Conservation (phyloP, 2,329 filamentous ascomycete genomes). For the Calonectria ilicicola region DNA sequence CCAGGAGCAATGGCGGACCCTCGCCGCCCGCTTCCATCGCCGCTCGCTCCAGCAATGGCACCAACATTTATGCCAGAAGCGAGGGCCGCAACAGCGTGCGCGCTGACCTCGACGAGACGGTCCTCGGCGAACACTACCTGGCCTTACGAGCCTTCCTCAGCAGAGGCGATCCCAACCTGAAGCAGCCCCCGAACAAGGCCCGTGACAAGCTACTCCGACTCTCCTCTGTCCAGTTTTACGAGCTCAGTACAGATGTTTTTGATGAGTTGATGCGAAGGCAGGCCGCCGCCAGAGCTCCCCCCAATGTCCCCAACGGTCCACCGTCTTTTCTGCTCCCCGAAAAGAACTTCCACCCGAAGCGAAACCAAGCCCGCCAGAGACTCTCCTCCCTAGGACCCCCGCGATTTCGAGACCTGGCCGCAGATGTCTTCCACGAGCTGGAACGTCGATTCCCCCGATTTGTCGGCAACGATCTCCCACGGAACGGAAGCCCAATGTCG, state of each 20-base stretch:
- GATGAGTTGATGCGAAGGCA: slow-evolving; percentile 94
- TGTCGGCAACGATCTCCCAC: slow-evolving; percentile 74
- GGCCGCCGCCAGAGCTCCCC: slow-evolving; percentile 68
- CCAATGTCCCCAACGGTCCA: slow-evolving; percentile 65
- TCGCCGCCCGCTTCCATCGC: slow-evolving; percentile 92
- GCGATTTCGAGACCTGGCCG: slow-evolving; percentile 90
- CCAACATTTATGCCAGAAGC: slow-evolving; percentile 73
- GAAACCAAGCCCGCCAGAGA: slow-evolving; percentile 97
- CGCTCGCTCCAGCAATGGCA: slow-evolving; percentile 85
- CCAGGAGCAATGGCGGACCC: slow-evolving; percentile 71
- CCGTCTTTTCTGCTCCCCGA: slow-evolving; percentile 86
- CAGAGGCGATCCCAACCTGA: slow-evolving; percentile 80
- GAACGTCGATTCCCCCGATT: slow-evolving; percentile 92
- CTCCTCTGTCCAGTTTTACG: slow-evolving; percentile 93
- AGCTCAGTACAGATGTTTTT: slow-evolving; percentile 97
- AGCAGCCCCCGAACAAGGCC: slow-evolving; percentile 85
- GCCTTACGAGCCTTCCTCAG: slow-evolving; percentile 83
- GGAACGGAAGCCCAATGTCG: slow-evolving; percentile 76
- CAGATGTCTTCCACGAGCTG: slow-evolving; percentile 95
- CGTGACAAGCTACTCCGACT: slow-evolving; percentile 93
- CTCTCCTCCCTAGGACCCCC: slow-evolving; percentile 89
- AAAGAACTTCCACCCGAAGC: slow-evolving; percentile 92
- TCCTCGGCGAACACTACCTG: slow-evolving; percentile 84
- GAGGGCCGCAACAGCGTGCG: slow-evolving; percentile 70
- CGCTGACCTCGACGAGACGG: slow-evolving; percentile 70